phyloP scores from a whole-genome alignment of 139 green algal species.

The Haematococcus sp. region DNA sequence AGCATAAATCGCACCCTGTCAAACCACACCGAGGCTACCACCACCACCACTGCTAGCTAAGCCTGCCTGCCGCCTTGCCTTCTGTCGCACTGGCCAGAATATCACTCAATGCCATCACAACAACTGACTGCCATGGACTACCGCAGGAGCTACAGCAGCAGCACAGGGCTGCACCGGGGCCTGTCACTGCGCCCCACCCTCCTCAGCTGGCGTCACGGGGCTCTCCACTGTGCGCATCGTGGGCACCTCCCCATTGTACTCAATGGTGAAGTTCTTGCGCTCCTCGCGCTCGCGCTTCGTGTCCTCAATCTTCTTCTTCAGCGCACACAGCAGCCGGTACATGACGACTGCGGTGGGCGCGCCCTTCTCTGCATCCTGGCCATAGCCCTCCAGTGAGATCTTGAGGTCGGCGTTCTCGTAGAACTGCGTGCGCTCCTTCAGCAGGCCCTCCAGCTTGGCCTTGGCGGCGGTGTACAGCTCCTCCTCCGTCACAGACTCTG shows the following conservation, averaged over 20 bases:
- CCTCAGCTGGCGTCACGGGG: too few species aligned
- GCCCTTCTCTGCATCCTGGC: conserved; percentile 37
- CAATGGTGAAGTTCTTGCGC: conserved; percentile 34
- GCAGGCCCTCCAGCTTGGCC: conserved; percentile 43
- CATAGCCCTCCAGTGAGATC: conserved; percentile 57
- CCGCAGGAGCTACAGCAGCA: too few species aligned
- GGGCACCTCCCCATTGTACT: conserved; percentile 11
- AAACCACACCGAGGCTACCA: too few species aligned
- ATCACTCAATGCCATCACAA: too few species aligned
- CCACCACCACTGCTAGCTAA: too few species aligned
- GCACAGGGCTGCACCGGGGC: too few species aligned
- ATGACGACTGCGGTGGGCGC: conserved; percentile 51
- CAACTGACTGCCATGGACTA: too few species aligned
- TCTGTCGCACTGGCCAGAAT: too few species aligned
- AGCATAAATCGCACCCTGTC: too few species aligned
- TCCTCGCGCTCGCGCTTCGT: conserved; percentile 38
- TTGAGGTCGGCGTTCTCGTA: conserved; percentile 73
- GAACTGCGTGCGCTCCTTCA: conserved; percentile 55
- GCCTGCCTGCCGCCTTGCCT: too few species aligned
- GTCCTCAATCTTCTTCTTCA: conserved; percentile 43
- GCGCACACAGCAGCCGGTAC: conserved; percentile 38
- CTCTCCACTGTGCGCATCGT: conserved; percentile 4
- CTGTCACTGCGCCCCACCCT: too few species aligned
- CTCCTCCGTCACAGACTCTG: conserved; percentile 18
- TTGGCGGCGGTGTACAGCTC: conserved; percentile 25